A percentile compares a stretch with the other conserved stretches of the same genome.
These are phyloP conservation scores for Tetrastigma voinierianum DNA, from an alignment of 164 flowering plant genomes.

Conservation along the genomic window DNA sequence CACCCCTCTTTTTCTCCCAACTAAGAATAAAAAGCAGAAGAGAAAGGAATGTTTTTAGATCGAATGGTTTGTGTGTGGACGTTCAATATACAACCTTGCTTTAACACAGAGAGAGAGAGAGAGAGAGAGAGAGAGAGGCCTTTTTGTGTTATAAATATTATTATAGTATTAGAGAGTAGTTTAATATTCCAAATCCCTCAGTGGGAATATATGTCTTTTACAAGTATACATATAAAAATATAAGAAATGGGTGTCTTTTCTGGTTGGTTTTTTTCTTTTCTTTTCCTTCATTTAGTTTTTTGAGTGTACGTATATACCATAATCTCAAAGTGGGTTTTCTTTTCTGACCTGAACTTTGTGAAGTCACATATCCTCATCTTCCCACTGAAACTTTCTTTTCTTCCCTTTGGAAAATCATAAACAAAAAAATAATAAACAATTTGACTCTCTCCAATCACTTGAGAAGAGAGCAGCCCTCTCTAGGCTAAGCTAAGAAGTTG, in stretches of 20 bases:
- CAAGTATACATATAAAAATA: neutral
- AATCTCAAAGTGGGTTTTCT: neutral
- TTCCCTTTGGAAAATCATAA: no score
- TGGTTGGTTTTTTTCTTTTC: neutral
- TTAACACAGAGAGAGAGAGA: constrained; percentile 14
- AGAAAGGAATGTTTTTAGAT: constrained; percentile 14
- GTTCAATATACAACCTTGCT: constrained; percentile 16
- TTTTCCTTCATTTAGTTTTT: neutral
- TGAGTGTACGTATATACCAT: neutral
- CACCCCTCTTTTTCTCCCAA: constrained; percentile 2
- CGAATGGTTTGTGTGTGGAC: constrained; percentile 9
- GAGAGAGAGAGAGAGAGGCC: constrained; percentile 14
- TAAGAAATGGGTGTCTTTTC: neutral
- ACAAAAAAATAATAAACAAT: no score
- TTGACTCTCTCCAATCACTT: no score
- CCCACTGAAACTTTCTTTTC: no score
- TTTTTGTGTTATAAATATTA: neutral
- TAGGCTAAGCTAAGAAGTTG: no score
- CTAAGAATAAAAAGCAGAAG: constrained; percentile 11
- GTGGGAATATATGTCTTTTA: constrained; percentile 19
- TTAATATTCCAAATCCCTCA: constrained; percentile 1
- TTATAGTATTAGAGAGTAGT: constrained; percentile 3
- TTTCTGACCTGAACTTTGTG: no score
- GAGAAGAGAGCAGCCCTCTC: no score
- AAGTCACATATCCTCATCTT: no score